Percentiles rank a stretch among this genome's conserved stretches.
phyloP scores from a whole-genome alignment of 208 protist species.

The Acanthamoeba sp. region DNA sequence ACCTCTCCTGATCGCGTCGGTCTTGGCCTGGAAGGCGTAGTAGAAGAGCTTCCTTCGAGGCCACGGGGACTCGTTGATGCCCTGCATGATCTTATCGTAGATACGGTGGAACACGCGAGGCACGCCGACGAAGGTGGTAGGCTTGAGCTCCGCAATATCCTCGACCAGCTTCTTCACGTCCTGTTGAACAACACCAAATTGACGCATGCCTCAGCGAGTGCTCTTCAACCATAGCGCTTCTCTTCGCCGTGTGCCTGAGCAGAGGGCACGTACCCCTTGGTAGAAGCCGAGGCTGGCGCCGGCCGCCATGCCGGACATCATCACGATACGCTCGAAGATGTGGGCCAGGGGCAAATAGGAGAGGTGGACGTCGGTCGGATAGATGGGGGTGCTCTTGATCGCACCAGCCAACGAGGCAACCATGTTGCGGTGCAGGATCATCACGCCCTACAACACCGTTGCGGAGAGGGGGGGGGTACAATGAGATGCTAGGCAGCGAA shows the following conservation, averaged over 20 bases:
- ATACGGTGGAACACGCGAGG: constrained; percentile 91
- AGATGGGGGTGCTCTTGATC: constrained; percentile 13
- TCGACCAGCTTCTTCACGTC: constrained; percentile 87
- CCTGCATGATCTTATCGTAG: constrained; percentile 85
- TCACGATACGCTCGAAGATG: constrained; percentile 88
- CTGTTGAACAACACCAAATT: background rate
- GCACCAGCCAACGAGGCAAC: constrained; percentile 79
- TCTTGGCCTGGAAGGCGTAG: constrained; percentile 64
- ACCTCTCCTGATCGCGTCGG: constrained; percentile 27
- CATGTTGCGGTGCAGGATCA: constrained; percentile 84
- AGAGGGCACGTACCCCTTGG: constrained; percentile 74
- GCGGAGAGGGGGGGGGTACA: too few species aligned
- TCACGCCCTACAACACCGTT: constrained; percentile 75
- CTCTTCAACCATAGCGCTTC: too few species aligned
- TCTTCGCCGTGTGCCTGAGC: too few species aligned
- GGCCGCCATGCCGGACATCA: constrained; percentile 1
- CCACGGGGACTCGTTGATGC: constrained; percentile 54
- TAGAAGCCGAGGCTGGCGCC: constrained; percentile 88
- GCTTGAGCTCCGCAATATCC: constrained; percentile 88
- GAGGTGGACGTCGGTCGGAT: constrained; percentile 85
- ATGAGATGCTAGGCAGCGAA: too few species aligned
- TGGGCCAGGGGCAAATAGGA: constrained; percentile 92
- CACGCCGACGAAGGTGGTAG: constrained; percentile 90
- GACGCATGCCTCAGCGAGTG: too few species aligned
- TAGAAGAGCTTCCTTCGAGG: constrained; percentile 43